A percentile compares a stretch with the other conserved stretches of the same genome.
Evolutionary conservation across 257 asterid species (phyloP).

Genomic region (Cynanchum wilfordii): DNA sequence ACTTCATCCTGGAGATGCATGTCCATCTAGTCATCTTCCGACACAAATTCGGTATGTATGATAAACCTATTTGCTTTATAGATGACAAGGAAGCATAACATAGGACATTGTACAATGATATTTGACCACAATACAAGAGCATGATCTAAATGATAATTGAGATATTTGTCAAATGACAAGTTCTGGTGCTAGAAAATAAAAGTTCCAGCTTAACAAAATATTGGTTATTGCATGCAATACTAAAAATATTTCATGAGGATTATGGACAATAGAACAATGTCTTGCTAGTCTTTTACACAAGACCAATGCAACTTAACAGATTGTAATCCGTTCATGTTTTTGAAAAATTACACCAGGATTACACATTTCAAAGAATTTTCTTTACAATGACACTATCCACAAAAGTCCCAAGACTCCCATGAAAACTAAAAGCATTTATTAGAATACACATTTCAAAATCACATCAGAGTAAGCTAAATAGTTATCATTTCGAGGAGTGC

Average conservation of each 20-base stretch:
- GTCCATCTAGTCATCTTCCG: slow-evolving; percentile 23
- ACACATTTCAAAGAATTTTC: neutral
- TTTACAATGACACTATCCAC: neutral
- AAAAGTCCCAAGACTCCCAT: neutral
- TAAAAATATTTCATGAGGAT: neutral
- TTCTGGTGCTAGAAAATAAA: neutral
- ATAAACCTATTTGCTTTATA: slow-evolving; percentile 35
- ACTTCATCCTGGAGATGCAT: slow-evolving; percentile 7
- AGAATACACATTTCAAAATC: neutral
- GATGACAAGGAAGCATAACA: slow-evolving; percentile 25
- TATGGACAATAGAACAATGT: neutral
- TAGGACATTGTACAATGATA: neutral
- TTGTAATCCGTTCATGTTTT: neutral
- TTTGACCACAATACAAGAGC: neutral
- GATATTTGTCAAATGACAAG: neutral
- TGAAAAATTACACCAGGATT: neutral
- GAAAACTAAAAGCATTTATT: neutral
- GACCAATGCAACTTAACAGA: neutral
- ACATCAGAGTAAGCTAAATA: neutral
- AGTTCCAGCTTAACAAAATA: neutral
- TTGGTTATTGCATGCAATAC: neutral
- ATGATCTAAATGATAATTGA: neutral
- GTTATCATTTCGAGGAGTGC: neutral
- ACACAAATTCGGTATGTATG: slow-evolving; percentile 30
- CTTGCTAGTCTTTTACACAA: neutral